A percentile compares a stretch with the other conserved stretches of the same genome.
phyloP scores from a whole-genome alignment of 2,329 filamentous ascomycete genomes.

The Orbilia javanica region DNA sequence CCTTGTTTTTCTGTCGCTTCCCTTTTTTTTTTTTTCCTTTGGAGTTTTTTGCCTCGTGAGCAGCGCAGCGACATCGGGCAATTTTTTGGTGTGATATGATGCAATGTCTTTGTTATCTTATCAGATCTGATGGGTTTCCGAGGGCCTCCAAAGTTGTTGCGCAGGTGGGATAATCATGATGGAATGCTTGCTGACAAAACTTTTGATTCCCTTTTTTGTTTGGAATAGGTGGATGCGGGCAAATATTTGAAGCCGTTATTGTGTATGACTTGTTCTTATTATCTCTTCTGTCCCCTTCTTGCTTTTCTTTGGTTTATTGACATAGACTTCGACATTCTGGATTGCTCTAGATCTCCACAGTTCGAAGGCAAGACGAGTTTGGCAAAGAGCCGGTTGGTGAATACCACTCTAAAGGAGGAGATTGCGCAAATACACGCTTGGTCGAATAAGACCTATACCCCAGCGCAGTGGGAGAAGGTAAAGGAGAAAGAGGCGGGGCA shows the following conservation, averaged over 20 bases:
- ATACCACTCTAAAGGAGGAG: constrained; percentile 83
- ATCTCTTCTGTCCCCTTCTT: neutral
- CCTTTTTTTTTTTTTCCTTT: neutral
- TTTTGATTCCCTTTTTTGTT: neutral
- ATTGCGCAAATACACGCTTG: constrained; percentile 93
- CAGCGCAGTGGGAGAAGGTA: constrained; percentile 85
- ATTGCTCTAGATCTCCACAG: constrained; percentile 69
- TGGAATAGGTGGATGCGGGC: constrained; percentile 61
- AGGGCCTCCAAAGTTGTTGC: neutral
- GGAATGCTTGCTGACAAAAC: neutral
- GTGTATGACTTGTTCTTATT: constrained; percentile 51
- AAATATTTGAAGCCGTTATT: constrained; percentile 62
- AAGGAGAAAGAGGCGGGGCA: constrained; percentile 64
- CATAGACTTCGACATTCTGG: neutral
- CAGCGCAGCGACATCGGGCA: neutral
- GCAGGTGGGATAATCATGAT: neutral
- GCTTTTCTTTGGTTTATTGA: neutral
- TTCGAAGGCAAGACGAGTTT: constrained; percentile 81
- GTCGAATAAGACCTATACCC: constrained; percentile 93
- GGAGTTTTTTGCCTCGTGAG: neutral
- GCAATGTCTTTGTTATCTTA: constrained; percentile 34
- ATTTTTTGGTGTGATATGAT: constrained; percentile 25
- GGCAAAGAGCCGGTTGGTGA: constrained; percentile 87
- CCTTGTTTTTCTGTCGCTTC: too few relatives aligned
- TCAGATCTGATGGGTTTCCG: constrained; percentile 17